phyloP scores from a whole-genome alignment of 2,329 filamentous ascomycete genomes.

The Cephalotrichum gorgonifer region DNA sequence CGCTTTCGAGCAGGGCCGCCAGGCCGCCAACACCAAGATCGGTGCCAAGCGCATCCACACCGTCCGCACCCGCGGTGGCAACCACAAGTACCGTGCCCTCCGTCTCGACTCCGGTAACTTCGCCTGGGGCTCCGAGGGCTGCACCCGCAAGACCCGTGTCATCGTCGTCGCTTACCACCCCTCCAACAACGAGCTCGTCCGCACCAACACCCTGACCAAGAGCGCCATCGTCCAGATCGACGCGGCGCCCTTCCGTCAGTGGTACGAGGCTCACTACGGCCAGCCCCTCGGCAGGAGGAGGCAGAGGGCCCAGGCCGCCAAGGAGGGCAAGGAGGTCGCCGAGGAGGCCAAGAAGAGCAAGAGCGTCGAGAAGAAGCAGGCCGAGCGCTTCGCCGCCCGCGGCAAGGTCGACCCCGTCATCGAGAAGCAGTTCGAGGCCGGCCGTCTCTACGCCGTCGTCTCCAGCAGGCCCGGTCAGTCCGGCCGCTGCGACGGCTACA shows the following conservation, averaged over 20 bases:
- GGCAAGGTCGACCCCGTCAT: slow-evolving; percentile 91
- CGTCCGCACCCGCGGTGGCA: slow-evolving; percentile 93
- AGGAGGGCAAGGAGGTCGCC: slow-evolving; percentile 44
- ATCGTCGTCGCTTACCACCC: slow-evolving; percentile 98
- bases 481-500: slow-evolving; percentile 92
- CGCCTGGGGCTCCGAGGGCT: slow-evolving; percentile 96
- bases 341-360: slow-evolving; percentile 88
- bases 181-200: slow-evolving; percentile 99
- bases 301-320: slow-evolving; percentile 63
- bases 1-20: slow-evolving; percentile 99
- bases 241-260: slow-evolving; percentile 97
- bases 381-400: slow-evolving; percentile 64
- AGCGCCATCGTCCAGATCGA: slow-evolving; percentile 98
- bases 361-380: slow-evolving; percentile 93
- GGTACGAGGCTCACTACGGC: slow-evolving; percentile 99
- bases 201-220: slow-evolving; percentile 99
- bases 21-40: slow-evolving; percentile 99
- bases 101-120: slow-evolving; percentile 99
- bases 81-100: slow-evolving; percentile 99
- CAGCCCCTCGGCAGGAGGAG: slow-evolving; percentile 78
- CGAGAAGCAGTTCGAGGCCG: slow-evolving; percentile 99
- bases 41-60: slow-evolving; percentile 93
- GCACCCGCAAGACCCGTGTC: slow-evolving; percentile 98
- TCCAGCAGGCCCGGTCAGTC: slow-evolving; percentile 93
- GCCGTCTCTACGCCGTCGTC: slow-evolving; percentile 90